phyloP scores from a whole-genome alignment of 148 eudicot genomes.

The Simmondsia chinensis region DNA sequence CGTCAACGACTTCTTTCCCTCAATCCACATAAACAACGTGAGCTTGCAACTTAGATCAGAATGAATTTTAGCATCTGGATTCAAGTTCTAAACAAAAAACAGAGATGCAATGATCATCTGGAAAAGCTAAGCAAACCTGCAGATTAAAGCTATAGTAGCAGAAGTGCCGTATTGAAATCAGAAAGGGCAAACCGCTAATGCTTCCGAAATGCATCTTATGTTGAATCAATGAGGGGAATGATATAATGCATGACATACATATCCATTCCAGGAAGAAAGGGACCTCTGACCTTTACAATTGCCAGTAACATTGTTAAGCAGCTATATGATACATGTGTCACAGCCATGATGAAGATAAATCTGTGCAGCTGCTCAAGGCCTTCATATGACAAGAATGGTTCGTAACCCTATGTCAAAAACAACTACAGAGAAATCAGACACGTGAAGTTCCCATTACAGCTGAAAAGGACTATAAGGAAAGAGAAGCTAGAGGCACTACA shows the following conservation, averaged over 20 bases:
- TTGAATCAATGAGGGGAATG: background rate
- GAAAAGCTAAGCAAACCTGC: no score
- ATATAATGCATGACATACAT: background rate
- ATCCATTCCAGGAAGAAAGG: background rate
- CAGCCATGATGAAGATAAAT: conserved; percentile 97
- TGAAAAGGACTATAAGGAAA: background rate
- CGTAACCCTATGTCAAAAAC: conserved; percentile 46
- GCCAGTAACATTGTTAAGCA: conserved; percentile 98
- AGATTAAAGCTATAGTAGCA: no score
- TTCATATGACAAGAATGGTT: conserved; percentile 91
- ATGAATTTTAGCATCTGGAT: no score
- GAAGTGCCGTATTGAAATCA: no score
- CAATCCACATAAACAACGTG: no score
- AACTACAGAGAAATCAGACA: conserved; percentile 1
- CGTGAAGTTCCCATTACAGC: background rate
- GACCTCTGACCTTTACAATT: conserved; percentile 62
- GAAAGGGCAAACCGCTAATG: no score
- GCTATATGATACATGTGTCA: conserved; percentile 95
- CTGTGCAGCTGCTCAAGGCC: conserved; percentile 98
- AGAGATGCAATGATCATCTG: no score
- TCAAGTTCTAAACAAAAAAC: no score
- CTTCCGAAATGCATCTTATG: background rate
- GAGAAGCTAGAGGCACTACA: background rate
- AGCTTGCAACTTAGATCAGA: no score
- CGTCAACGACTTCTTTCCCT: no score